Evolutionary conservation across 2,329 filamentous ascomycete genomes (phyloP).

Genomic region (Talaromyces atroroseus): DNA sequence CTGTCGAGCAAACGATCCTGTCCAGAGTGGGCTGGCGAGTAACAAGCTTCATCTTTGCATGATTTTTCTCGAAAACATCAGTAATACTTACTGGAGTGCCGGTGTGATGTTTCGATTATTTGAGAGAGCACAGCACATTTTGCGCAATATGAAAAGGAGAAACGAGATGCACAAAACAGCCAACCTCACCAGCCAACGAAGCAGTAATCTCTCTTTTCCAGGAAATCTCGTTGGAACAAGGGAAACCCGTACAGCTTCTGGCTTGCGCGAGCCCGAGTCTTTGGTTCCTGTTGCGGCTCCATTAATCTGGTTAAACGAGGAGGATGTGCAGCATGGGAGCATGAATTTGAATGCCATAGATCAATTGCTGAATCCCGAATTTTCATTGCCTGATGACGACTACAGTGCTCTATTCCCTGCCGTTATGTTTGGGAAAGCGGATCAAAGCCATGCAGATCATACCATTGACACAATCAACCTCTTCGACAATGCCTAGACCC

Average conservation of each 20-base stretch:
- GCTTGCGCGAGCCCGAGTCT: too few species aligned
- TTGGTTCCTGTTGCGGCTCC: too few species aligned
- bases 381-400: not conserved
- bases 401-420: not conserved
- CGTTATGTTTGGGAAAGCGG: not conserved
- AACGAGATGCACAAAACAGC: not conserved
- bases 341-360: not conserved
- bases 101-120: conserved; percentile 6
- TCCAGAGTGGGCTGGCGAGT: not conserved
- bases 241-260: not conserved
- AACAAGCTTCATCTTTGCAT: conserved; percentile 4
- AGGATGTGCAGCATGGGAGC: not conserved
- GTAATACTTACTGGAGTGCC: conserved; percentile 4
- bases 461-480: not conserved
- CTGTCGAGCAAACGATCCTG: not conserved
- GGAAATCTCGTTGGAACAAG: not conserved
- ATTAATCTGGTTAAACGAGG: not conserved
- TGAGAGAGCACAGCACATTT: not conserved
- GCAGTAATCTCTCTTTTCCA: not conserved
- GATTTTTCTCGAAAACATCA: not conserved
- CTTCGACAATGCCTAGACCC: not conserved
- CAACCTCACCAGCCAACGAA: not conserved
- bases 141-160: not conserved
- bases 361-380: not conserved
- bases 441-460: not conserved